Percentiles rank a stretch among this genome's conserved stretches.
Evolutionary conservation across 2,329 filamentous ascomycete species (phyloP).

Genomic region (Pezicula radicicola): DNA sequence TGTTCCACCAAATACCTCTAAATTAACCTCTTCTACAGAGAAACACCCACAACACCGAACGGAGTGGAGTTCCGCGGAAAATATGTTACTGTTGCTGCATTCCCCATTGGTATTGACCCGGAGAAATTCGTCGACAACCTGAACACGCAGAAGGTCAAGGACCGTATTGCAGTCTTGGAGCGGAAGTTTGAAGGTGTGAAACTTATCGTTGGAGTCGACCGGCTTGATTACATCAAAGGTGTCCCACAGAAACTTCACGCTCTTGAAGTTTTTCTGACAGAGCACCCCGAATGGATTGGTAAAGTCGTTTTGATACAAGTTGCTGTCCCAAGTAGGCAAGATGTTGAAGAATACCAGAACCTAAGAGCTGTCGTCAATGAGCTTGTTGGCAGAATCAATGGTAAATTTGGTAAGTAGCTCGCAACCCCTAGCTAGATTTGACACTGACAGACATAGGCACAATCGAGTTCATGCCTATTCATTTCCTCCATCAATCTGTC

Average conservation of each 20-base stretch:
- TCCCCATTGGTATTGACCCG: conserved; percentile 96
- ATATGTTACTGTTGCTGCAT: conserved; percentile 88
- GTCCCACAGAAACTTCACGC: conserved; percentile 97
- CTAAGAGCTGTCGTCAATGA: conserved; percentile 94
- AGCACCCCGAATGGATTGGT: conserved; percentile 97
- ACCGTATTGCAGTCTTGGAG: conserved; percentile 79
- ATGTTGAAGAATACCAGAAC: conserved; percentile 98
- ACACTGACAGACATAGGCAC: conserved; percentile 40
- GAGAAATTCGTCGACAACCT: conserved; percentile 93
- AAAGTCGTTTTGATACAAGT: conserved; percentile 96
- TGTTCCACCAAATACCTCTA: background rate
- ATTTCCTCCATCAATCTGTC: conserved; percentile 96
- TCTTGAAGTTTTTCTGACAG: conserved; percentile 92
- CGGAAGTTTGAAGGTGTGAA: conserved; percentile 95
- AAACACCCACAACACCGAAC: conserved; percentile 80
- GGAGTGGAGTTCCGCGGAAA: conserved; percentile 88
- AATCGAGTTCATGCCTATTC: conserved; percentile 97
- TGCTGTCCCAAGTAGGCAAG: conserved; percentile 88
- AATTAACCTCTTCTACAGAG: conserved; percentile 31
- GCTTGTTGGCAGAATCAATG: conserved; percentile 94
- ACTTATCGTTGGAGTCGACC: conserved; percentile 93
- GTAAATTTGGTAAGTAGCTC: conserved; percentile 67
- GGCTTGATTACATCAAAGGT: conserved; percentile 97
- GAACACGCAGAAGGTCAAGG: conserved; percentile 79
- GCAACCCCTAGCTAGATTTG: background rate